These are phyloP conservation scores for Candida dubliniensis DNA, from an alignment of 1,139 yeast genomes.

Conservation along the genomic window DNA sequence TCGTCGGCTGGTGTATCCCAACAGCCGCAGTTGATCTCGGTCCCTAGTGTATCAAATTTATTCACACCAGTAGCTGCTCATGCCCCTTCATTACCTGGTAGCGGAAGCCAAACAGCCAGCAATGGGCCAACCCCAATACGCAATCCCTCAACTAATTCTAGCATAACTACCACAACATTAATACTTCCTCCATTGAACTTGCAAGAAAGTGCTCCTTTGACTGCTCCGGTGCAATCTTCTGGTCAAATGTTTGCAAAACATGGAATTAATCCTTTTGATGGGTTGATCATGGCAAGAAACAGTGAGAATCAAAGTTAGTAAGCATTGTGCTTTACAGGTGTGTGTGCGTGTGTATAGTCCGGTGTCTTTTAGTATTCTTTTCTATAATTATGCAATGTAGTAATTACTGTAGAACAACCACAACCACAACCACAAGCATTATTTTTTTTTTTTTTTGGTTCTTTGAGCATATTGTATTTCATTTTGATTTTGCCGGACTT, in stretches of 20 bases:
- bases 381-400: neutral
- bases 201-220: conserved; percentile 20
- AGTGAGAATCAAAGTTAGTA: conserved; percentile 4
- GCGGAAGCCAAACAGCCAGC: conserved; percentile 6
- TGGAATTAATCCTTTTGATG: conserved; percentile 46
- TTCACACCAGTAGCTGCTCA: conserved; percentile 36
- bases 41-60: conserved; percentile 26
- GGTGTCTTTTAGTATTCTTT: neutral
- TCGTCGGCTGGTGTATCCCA: conserved; percentile 8
- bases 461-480: too few species aligned
- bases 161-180: neutral
- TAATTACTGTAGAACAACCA: too few species aligned
- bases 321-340: neutral
- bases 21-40: conserved; percentile 8
- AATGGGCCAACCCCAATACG: conserved; percentile 25
- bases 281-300: conserved; percentile 32
- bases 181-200: conserved; percentile 16
- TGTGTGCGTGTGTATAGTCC: too few species aligned
- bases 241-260: conserved; percentile 38
- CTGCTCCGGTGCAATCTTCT: conserved; percentile 38
- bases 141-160: conserved; percentile 25
- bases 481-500: too few species aligned
- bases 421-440: too few species aligned
- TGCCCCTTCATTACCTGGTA: conserved; percentile 21
- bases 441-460: too few species aligned